Evolutionary conservation across 1,139 yeast genomes (phyloP).

Genomic region (Debaryomyces sp.): DNA sequence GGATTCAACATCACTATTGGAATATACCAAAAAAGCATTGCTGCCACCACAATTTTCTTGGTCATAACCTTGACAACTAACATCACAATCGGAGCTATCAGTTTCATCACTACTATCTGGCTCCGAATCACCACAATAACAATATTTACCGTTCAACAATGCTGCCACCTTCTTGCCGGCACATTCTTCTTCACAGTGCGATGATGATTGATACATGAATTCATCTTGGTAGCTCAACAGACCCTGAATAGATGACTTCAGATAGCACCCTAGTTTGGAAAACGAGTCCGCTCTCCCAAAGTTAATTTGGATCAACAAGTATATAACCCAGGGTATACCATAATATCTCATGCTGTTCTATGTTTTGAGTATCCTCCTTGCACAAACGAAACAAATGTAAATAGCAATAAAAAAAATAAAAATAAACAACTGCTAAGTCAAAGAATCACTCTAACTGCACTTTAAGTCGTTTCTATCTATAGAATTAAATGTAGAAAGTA

Average conservation of each 20-base stretch:
- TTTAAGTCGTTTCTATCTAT: background rate
- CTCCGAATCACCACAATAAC: conserved; percentile 61
- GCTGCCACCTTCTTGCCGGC: conserved; percentile 54
- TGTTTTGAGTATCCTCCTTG: background rate
- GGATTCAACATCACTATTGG: conserved; percentile 29
- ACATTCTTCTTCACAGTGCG: conserved; percentile 53
- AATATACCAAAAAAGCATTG: conserved; percentile 51
- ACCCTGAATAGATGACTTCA: conserved; percentile 25
- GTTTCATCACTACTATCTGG: conserved; percentile 37
- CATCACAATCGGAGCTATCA: conserved; percentile 44
- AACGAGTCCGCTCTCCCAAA: conserved; percentile 16
- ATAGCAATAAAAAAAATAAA: conserved; percentile 3
- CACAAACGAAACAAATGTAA: background rate
- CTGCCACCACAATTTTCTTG: conserved; percentile 64
- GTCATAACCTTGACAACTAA: conserved; percentile 59
- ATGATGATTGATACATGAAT: conserved; percentile 53
- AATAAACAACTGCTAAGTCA: background rate
- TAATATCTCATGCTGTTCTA: conserved; percentile 2
- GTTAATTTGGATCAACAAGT: background rate
- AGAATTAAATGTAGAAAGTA: background rate
- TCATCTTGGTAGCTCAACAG: conserved; percentile 27
- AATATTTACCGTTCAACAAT: conserved; percentile 51
- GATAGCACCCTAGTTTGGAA: conserved; percentile 40
- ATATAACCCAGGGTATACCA: conserved; percentile 5
- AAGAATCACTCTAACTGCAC: background rate